Evolutionary conservation across 1,284 basidiomycete genomes (phyloP), one percentile per base, ranked within the genome.

Genomic region (Naganishia liquefaciens): DNA sequence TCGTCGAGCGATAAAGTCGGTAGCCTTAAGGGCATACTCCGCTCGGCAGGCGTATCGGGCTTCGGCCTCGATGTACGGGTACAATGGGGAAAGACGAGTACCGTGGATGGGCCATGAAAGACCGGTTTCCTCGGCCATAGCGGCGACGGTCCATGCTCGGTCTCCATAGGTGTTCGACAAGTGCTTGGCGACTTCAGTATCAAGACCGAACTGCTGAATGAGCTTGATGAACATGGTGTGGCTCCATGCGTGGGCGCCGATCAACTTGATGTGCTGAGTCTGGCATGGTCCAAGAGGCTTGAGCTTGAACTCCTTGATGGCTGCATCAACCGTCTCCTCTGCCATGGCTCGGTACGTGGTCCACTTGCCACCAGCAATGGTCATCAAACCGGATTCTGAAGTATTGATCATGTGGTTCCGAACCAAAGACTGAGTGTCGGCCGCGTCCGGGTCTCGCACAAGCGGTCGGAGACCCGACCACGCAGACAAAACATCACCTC

Each of bases 361-460:
- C 95, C 95, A 99, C 80, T 98, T 99, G 5, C 95, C 95, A 52
- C 95, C 95, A 7, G 93, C 93, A 72, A 98, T 95, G 21, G 94
- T 98, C 67, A 99, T 79, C 70, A 99, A 81, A 23, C 93, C 93
- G 68, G 86, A 87, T 37, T 85, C 83, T 60, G 85, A 86, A 46
- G 94, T 86, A 77, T 94, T 86, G 73, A 97, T 91, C 85, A 99
- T 87, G 81, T 98, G 95, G 79, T 90, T 97, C 73, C 95, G 82
- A 44, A 99, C 95, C 63, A 98, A 82, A 3, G 88, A 89, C 80
- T 95, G 87, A 37, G 93, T 97, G 76, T 84, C 81, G 75, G 87
- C 88, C 33, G 87, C 88, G 58, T 81, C 84, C 0, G 93, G 91
- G 76, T 97, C 90, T 68, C 88, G 84, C 49, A 96, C 91, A 44